These are phyloP conservation scores for Gentiana straminea DNA, from an alignment of 257 asterid species.

Conservation along the genomic window DNA sequence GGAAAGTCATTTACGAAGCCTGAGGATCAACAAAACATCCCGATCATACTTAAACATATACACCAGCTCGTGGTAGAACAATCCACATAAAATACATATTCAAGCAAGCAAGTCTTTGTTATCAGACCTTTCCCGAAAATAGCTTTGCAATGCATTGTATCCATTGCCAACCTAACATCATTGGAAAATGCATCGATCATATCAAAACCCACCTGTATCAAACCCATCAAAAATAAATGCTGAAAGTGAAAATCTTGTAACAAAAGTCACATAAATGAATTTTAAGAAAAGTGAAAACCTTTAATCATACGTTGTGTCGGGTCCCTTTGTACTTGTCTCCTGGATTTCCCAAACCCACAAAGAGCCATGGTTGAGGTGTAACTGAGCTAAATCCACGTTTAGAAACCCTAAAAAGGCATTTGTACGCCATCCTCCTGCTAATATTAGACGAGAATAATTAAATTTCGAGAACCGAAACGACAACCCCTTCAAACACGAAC, in stretches of 20 bases:
- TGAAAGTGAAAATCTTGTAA: background rate
- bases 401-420: conserved; percentile 39
- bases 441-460: no score
- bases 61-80: background rate
- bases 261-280: background rate
- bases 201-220: conserved; percentile 56
- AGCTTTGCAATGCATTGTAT: conserved; percentile 71
- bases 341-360: conserved; percentile 92
- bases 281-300: background rate
- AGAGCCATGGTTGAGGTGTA: conserved; percentile 67
- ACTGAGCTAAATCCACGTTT: conserved; percentile 32
- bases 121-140: conserved; percentile 68
- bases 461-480: no score
- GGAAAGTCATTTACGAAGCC: conserved; percentile 66
- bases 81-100: background rate
- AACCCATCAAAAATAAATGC: background rate
- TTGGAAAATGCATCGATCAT: conserved; percentile 71
- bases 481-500: no score
- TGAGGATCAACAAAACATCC: conserved; percentile 17
- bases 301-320: conserved; percentile 46
- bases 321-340: conserved; percentile 77
- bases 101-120: background rate
- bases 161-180: conserved; percentile 55
- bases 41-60: background rate
- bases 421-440: background rate